Base-by-base conservation (phyloP, 2,329 filamentous ascomycete genomes). In the Scortechinia acanthostroma region DNA sequence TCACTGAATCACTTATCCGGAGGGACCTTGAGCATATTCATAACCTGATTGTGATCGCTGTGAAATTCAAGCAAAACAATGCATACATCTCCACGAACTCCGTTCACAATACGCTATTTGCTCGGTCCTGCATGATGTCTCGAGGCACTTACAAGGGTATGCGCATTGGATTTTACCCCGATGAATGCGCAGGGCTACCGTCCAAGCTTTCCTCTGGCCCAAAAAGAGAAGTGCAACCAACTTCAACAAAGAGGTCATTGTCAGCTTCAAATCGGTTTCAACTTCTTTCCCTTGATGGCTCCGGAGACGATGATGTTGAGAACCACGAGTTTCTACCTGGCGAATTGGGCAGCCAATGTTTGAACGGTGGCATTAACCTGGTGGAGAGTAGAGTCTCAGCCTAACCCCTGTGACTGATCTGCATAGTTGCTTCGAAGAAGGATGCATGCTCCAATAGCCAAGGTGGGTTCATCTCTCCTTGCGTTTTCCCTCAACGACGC, bases 21-120 rank as follows among this genome's bases (percentile, higher is more conserved):
- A 73, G 82, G 3, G 86, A 94, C 53, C 71, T 93, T 28, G 83
- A 90, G 20, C 88, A 94, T 58, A 91, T 94, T 48, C 82, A 91
- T 65, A 87, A 88, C 49, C 71, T 94, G 1, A 68, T 83, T 19
- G 75, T 94, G 10, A 70, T 93, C 54, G 75, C 75, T 37, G 65
- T 93, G 40, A 62, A 65, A 4, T 83, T 86, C 58, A 61, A 64
- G 2, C 66, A 71, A 16, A 70, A 71, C 3, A 76, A 80, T 58
- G 84, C 76, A 47, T 77, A 77, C 58, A 79, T 94, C 51, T 81
- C 77, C 46, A 88, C 83, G 4, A 94, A 91, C 59, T 89, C 87
- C 0, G 74, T 94, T 6, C 75, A 84, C 55, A 83, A 85, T 49
- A 85, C 88, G 10, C 73, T 88, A 44, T 88, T 83, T 61, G 87